Evolutionary conservation across 2,329 filamentous ascomycete species (phyloP), one percentile per base, ranked within the genome.

Genomic region (Aaosphaeria pasadenensis): DNA sequence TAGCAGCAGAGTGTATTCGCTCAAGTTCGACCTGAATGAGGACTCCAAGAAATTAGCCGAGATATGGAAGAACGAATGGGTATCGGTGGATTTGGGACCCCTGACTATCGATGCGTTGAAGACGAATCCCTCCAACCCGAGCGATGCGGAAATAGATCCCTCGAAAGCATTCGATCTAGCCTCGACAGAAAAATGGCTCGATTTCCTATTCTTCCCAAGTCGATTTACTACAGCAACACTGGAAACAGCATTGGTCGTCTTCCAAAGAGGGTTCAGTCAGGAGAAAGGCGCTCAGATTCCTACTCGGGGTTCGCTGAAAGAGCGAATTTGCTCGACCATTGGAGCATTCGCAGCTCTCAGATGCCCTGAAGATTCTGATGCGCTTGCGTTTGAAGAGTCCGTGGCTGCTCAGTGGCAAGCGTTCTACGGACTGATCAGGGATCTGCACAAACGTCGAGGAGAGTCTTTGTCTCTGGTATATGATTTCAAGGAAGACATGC

Each of bases 391-490:
- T 65, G 81, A 87, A 48, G 75, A 78, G 32, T 85, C 89, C 31
- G 85, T 87, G 45, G 87, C 94, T 63, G 79, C 82, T 7, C 91
- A 96, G 67, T 99, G 94, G 94, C 84, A 88, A 53, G 83, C 88
- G 44, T 95, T 95, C 70, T 96, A 91, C 74, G 85, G 91, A 31
- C 79, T 97, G 13, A 79, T 95, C 13, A 79, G 88, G 9, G 91
- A 96, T 65, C 75, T 99, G 38, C 91, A 97, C 65, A 91, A 88
- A 60, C 86, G 89, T 60, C 81, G 91, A 61, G 87, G 88, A 13
- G 91, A 96, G 62, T 86, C 89, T 0, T 72, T 97, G 40, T 85
- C 88, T 1, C 75, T 97, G 40, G 82, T 85, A 0, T 84, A 89
- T 47, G 94, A 97, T 60, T 69, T 79, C 1, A 78, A 82, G 42